A percentile compares a stretch with the other conserved stretches of the same genome.
These are phyloP conservation scores for Annulohypoxylon moriforme DNA, from an alignment of 495 filamentous ascomycete genomes.

Conservation along the genomic window DNA sequence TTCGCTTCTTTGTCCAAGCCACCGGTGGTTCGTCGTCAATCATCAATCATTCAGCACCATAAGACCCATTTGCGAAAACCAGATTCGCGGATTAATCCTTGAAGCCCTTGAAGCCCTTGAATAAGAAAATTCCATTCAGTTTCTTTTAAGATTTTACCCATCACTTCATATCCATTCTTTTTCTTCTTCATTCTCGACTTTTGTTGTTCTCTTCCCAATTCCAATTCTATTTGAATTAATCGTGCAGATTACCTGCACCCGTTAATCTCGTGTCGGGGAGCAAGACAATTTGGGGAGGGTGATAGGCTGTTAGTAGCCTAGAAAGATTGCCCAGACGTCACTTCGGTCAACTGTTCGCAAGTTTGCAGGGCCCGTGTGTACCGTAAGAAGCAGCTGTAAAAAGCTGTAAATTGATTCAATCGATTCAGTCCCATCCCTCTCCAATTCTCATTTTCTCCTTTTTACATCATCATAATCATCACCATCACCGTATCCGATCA, in stretches of 20 bases:
- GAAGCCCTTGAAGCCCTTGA: too few relatives aligned
- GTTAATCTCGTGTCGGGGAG: neutral
- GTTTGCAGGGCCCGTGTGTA: constrained; percentile 30
- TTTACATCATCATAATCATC: constrained; percentile 18
- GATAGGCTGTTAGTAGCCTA: constrained; percentile 30
- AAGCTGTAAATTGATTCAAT: constrained; percentile 26
- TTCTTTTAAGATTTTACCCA: constrained; percentile 10
- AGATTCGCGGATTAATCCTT: constrained; percentile 25
- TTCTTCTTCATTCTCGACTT: neutral
- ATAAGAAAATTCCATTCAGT: constrained; percentile 25
- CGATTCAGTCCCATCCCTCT: constrained; percentile 9
- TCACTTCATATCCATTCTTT: neutral
- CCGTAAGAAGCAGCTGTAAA: constrained; percentile 22
- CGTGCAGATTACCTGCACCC: neutral
- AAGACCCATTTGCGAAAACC: constrained; percentile 11
- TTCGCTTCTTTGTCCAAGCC: constrained; percentile 40
- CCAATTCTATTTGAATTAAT: neutral
- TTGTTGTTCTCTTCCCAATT: neutral
- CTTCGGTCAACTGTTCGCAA: constrained; percentile 34
- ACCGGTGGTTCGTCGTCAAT: constrained; percentile 14
- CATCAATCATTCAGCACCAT: constrained; percentile 15
- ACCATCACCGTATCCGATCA: constrained; percentile 25
- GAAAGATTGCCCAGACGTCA: constrained; percentile 31
- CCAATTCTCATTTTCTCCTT: constrained; percentile 25
- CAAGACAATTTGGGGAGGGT: constrained; percentile 15